Evolutionary conservation across 495 filamentous ascomycete genomes (phyloP), one percentile per base, ranked within the genome.

Genomic region (Xylaria sp.): DNA sequence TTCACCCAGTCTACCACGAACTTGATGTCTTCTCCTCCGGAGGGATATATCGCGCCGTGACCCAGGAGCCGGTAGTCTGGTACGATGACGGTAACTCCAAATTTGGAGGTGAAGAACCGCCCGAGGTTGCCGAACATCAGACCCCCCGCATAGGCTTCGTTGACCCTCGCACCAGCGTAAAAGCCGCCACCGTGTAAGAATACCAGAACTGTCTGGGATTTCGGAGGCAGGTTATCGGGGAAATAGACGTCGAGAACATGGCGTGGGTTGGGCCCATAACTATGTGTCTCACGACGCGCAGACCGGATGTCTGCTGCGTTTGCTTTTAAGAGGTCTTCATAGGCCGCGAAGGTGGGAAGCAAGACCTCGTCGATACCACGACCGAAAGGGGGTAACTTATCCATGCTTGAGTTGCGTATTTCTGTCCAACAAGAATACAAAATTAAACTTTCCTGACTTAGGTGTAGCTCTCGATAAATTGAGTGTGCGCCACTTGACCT

Each of bases 171-270:
- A 9, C 83, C 83, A 53, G 72, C 26, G 15, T 79, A 72, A 43
- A 84, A 76, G 40, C 83, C 83, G 57, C 83, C 83, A 24, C 83
- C 83, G 67, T 85, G 81, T 12, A 83, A 57, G 74, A 82, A 85
- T 17, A 84, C 61, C 63, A 85, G 77, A 11, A 85, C 80, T 37
- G 77, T 73, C 37, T 43, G 59, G 5, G 71, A 37, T 0, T 55
- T 46, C 12, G 59, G 33, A n/a, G 71, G 57, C 21, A 26, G 44
- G 58, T 52, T 46, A 33, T 67, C 68, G 2, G 81, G 75, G 26
- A 70, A 75, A 69, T 84, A 84, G 68, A 85, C 53, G 53, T 85
- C 83, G 26, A 85, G 74, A 58, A 77, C 67, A 31, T 85, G 82
- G 5, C 83, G 79, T 0, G 78, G 73, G 12, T 63, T 63, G 35